These are phyloP conservation scores for Solanum raphanifolium DNA, from an alignment of 257 asterid genomes.

Conservation along the genomic window DNA sequence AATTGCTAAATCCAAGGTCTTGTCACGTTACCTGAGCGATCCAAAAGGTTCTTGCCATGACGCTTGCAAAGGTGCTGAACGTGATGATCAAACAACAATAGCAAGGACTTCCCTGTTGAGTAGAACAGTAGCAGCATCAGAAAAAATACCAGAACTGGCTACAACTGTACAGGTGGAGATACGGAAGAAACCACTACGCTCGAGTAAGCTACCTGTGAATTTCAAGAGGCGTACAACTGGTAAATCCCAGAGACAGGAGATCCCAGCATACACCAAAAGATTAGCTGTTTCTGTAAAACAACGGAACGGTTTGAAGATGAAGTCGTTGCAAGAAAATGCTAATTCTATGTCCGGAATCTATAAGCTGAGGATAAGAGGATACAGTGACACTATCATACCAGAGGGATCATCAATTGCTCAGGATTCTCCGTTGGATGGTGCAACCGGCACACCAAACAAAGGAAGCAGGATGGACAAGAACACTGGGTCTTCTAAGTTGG, in stretches of 20 bases:
- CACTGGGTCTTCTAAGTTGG: background rate
- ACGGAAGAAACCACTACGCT: background rate
- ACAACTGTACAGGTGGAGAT: background rate
- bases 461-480: background rate
- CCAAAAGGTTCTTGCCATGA: slow-evolving; percentile 8
- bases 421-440: background rate
- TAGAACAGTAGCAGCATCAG: background rate
- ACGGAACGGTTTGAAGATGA: background rate
- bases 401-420: background rate
- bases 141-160: background rate
- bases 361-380: background rate
- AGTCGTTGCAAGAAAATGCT: background rate
- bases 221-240: background rate
- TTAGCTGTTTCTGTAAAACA: background rate
- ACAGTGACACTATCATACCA: background rate
- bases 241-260: background rate
- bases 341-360: background rate
- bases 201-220: background rate
- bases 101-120: background rate
- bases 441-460: background rate
- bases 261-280: background rate
- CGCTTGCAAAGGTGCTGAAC: background rate
- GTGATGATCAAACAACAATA: background rate
- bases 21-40: slow-evolving; percentile 22
- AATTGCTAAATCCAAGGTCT: slow-evolving; percentile 7